Conservation (phyloP, 805 yeast genomes). For the Candida chauliodis region DNA sequence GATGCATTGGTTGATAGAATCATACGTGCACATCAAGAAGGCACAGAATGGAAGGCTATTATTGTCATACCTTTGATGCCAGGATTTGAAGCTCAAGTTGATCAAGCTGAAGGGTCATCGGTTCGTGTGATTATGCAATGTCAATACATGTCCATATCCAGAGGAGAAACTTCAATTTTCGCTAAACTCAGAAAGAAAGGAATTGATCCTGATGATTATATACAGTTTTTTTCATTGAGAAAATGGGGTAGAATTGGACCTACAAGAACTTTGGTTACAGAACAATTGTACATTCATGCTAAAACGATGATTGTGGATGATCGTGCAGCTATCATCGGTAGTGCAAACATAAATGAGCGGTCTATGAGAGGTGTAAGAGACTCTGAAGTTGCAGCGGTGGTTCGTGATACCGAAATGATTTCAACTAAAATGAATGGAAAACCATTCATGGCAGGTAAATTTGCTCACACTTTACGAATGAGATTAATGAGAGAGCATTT, state of each 20-base stretch:
- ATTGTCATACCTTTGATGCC: slow-evolving; percentile 96
- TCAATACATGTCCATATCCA: slow-evolving; percentile 87
- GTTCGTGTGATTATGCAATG: slow-evolving; percentile 95
- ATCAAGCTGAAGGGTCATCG: slow-evolving; percentile 90
- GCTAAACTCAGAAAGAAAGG: slow-evolving; percentile 75
- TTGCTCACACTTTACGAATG: slow-evolving; percentile 85
- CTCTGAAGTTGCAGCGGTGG: slow-evolving; percentile 87
- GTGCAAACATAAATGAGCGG: slow-evolving; percentile 95
- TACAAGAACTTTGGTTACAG: slow-evolving; percentile 69
- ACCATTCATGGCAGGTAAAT: slow-evolving; percentile 77
- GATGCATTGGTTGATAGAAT: slow-evolving; percentile 98
- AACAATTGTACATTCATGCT: slow-evolving; percentile 91
- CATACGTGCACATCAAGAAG: slow-evolving; percentile 76
- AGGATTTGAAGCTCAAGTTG: slow-evolving; percentile 92
- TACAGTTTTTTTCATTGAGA: slow-evolving; percentile 85
- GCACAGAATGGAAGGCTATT: slow-evolving; percentile 82
- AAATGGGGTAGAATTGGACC: slow-evolving; percentile 95
- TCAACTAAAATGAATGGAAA: slow-evolving; percentile 75
- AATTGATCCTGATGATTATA: slow-evolving; percentile 85
- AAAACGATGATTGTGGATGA: slow-evolving; percentile 92
- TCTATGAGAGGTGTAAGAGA: slow-evolving; percentile 94
- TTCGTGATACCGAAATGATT: slow-evolving; percentile 77
- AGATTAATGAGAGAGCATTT: slow-evolving; percentile 95
- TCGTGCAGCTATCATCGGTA: slow-evolving; percentile 88
- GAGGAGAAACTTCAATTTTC: slow-evolving; percentile 86